Percentiles rank a stretch among this genome's conserved stretches.
Conservation (phyloP, 2,329 filamentous ascomycete species). For the Alternaria alternata region DNA sequence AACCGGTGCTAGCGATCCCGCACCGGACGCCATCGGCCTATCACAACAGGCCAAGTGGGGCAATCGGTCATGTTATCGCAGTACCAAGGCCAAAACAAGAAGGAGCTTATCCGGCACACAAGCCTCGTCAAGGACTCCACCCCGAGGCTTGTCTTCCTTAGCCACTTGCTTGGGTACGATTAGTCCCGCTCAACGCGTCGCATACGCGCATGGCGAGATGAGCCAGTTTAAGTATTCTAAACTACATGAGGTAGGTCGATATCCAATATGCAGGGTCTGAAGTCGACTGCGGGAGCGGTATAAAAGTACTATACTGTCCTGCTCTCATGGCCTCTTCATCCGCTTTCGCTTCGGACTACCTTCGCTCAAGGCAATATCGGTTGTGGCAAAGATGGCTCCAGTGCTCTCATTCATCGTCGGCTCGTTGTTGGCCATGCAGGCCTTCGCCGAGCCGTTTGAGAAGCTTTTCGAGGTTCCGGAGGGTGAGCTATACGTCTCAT, state of each 20-base stretch:
- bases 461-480: constrained; percentile 34
- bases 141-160: constrained; percentile 20
- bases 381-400: constrained; percentile 31
- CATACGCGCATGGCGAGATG: constrained; percentile 2
- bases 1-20: constrained; percentile 5
- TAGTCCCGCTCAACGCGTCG: background rate
- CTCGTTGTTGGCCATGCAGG: constrained; percentile 32
- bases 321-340: constrained; percentile 5
- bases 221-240: constrained; percentile 3
- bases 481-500: constrained; percentile 17
- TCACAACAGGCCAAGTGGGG: background rate
- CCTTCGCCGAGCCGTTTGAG: constrained; percentile 37
- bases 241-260: constrained; percentile 5
- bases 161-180: constrained; percentile 10
- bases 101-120: constrained; percentile 19
- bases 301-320: constrained; percentile 7
- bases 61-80: constrained; percentile 14
- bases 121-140: constrained; percentile 19
- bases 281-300: background rate
- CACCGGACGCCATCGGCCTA: background rate
- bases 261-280: constrained; percentile 2
- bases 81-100: constrained; percentile 13
- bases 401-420: constrained; percentile 33
- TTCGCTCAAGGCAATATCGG: constrained; percentile 22
- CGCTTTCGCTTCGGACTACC: constrained; percentile 13